Conservation (phyloP, 108 stramenopile genomes). For the Nitzschia putrida region DNA sequence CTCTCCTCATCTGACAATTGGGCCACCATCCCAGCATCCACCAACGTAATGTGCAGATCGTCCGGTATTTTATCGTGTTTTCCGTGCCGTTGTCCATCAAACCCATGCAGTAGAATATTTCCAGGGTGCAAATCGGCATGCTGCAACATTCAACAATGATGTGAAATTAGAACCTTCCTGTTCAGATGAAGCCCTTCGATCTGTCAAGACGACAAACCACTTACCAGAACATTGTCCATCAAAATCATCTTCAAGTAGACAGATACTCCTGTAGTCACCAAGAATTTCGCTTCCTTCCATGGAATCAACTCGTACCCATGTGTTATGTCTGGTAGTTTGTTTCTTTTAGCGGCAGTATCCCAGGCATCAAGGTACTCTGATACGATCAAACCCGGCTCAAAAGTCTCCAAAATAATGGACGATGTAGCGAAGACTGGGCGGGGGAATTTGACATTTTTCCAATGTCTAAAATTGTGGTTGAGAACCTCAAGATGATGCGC, state of each 20-base stretch:
- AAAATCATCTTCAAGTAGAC: constrained; percentile 89
- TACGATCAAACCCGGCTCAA: constrained; percentile 50
- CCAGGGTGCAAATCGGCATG: constrained; percentile 84
- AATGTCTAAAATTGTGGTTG: constrained; percentile 72
- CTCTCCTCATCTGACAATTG: constrained; percentile 63
- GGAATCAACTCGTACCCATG: constrained; percentile 32
- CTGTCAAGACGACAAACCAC: neutral
- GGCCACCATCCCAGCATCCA: constrained; percentile 92
- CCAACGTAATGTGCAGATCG: constrained; percentile 48
- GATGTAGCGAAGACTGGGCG: constrained; percentile 50
- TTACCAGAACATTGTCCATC: constrained; percentile 72
- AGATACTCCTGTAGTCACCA: constrained; percentile 72
- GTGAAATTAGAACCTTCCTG: no score
- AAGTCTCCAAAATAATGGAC: constrained; percentile 65
- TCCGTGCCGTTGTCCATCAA: neutral
- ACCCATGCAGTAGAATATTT: constrained; percentile 29
- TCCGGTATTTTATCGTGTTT: neutral
- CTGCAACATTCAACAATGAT: neutral
- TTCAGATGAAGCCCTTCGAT: no score
- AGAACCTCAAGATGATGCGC: constrained; percentile 70
- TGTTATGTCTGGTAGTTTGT: no score
- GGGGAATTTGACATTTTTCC: constrained; percentile 63
- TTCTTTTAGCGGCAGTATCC: constrained; percentile 21
- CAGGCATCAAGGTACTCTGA: constrained; percentile 39
- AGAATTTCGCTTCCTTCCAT: constrained; percentile 45